Evolutionary conservation across 257 asterid genomes (phyloP).

Genomic region (Solanum raphanifolium): DNA sequence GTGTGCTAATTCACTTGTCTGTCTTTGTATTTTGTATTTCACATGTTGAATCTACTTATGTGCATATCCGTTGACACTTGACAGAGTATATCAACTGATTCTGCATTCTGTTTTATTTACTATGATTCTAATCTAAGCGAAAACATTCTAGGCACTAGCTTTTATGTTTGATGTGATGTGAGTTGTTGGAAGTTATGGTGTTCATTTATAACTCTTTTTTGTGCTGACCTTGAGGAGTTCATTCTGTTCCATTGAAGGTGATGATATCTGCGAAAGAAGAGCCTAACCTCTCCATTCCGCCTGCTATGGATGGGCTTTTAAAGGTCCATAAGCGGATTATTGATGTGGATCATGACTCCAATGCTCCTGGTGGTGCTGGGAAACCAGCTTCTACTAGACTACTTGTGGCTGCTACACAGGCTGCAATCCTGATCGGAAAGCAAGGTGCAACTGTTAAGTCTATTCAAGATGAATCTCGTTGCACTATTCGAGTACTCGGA

Average conservation of each 20-base stretch:
- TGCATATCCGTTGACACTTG: not conserved
- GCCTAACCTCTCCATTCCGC: conserved; percentile 63
- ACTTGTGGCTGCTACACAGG: conserved; percentile 88
- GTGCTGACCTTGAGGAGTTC: not conserved
- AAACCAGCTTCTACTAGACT: conserved; percentile 60
- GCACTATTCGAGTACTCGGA: conserved; percentile 71
- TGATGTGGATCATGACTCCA: conserved; percentile 48
- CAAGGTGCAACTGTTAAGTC: conserved; percentile 92
- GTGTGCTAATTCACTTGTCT: not conserved
- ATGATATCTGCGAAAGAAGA: conserved; percentile 85
- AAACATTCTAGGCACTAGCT: not conserved
- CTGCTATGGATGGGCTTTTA: conserved; percentile 85
- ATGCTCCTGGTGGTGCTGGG: conserved; percentile 27
- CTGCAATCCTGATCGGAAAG: conserved; percentile 91
- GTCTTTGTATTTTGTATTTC: not conserved
- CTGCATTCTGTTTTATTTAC: not conserved
- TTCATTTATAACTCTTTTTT: not conserved
- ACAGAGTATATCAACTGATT: not conserved
- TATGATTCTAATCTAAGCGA: not conserved
- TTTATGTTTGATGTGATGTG: not conserved
- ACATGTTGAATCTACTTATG: not conserved
- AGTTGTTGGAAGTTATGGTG: not conserved
- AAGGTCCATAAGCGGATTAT: conserved; percentile 67
- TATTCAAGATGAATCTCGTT: conserved; percentile 71
- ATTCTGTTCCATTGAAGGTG: conserved; percentile 27